These are phyloP conservation scores for Diospyros kaki DNA, from an alignment of 148 eudicot genomes.

Conservation along the genomic window DNA sequence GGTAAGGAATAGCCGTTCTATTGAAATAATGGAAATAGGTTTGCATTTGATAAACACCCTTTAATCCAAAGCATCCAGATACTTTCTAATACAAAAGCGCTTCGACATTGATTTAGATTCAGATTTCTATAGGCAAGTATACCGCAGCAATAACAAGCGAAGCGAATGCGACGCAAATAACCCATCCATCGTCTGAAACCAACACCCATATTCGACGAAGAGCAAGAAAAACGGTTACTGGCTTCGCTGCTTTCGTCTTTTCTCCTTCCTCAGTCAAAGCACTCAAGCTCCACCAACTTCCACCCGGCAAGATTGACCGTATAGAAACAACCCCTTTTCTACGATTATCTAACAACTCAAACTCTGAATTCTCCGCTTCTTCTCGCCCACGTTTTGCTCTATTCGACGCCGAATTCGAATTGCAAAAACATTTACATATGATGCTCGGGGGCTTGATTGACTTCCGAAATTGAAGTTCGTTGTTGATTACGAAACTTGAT, in stretches of 20 bases:
- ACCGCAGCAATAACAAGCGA: conserved; percentile 46
- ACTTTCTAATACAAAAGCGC: too few relatives aligned
- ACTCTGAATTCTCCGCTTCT: neutral
- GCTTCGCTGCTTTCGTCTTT: neutral
- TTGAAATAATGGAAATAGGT: neutral
- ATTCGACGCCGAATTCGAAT: neutral
- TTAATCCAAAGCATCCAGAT: neutral
- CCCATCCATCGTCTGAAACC: conserved; percentile 27
- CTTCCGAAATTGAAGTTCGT: neutral
- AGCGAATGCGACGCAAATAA: conserved; percentile 30
- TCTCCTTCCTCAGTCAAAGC: neutral
- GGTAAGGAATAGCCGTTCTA: neutral
- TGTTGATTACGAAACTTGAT: neutral
- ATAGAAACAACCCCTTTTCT: conserved; percentile 3
- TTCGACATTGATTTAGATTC: too few relatives aligned
- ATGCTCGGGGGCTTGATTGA: neutral
- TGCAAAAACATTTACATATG: neutral
- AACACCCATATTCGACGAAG: conserved; percentile 37
- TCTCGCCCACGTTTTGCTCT: neutral
- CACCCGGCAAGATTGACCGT: conserved; percentile 27
- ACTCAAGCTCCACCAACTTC: conserved; percentile 41
- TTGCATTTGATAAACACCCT: neutral
- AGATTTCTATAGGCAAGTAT: neutral
- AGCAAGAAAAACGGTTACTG: conserved; percentile 25
- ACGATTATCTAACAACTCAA: neutral